A percentile compares a stretch with the other conserved stretches of the same genome.
Evolutionary conservation across 2,329 filamentous ascomycete genomes (phyloP).

Genomic region (Colletotrichum tropicicola): DNA sequence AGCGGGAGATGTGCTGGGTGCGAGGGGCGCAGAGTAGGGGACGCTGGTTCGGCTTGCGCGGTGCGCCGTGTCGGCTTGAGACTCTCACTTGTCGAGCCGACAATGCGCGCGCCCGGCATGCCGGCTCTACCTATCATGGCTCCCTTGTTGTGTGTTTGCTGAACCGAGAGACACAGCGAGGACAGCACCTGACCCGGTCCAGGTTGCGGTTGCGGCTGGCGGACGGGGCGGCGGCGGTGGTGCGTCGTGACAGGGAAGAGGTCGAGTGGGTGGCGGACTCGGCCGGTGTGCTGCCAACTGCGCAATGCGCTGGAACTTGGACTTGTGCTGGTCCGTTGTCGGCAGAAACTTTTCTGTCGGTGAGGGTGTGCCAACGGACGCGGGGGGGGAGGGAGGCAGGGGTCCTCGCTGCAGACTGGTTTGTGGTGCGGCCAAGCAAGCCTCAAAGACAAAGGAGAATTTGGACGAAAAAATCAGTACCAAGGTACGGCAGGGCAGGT

Average conservation of each 20-base stretch:
- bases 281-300: not conserved
- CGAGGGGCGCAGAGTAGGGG: not conserved
- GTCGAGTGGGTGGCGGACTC: not conserved
- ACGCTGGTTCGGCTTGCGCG: slow-evolving; percentile 19
- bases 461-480: slow-evolving; percentile 9
- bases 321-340: slow-evolving; percentile 21
- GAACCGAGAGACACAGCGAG: no score
- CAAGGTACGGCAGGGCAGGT: no score
- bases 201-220: no score
- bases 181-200: no score
- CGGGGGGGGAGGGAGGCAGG: not conserved
- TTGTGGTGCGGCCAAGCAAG: slow-evolving; percentile 6
- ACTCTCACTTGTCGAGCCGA: not conserved
- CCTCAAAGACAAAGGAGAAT: not conserved
- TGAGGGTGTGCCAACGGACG: slow-evolving; percentile 12
- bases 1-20: not conserved
- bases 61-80: not conserved
- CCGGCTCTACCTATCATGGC: no score
- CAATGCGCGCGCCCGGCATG: no score
- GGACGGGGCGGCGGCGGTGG: no score
- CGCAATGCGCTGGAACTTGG: not conserved
- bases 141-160: not conserved
- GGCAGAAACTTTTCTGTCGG: slow-evolving; percentile 23
- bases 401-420: slow-evolving; percentile 13
- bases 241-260: not conserved